These are phyloP conservation scores for Pseudozyma tsukubaensis DNA, from an alignment of 1,284 basidiomycete genomes.

Conservation along the genomic window DNA sequence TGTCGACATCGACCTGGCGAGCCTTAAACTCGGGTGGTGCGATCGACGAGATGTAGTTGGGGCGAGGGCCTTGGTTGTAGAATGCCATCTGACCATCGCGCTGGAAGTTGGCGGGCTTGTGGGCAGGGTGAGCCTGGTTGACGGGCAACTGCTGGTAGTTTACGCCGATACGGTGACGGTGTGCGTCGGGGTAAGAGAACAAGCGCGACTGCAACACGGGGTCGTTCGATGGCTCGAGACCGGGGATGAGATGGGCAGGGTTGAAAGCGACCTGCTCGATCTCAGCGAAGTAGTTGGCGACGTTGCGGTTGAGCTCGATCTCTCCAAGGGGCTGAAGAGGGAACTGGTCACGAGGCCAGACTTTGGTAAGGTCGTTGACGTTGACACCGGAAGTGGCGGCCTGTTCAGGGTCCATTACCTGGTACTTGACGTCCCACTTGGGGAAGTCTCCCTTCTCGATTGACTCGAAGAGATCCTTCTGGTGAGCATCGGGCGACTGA, in stretches of 20 bases:
- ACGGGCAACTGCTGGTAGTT: constrained; percentile 63
- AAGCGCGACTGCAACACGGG: constrained; percentile 63
- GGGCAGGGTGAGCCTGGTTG: constrained; percentile 40
- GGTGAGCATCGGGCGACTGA: constrained; percentile 49
- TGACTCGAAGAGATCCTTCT: constrained; percentile 60
- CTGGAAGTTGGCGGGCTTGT: constrained; percentile 52
- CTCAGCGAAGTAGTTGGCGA: constrained; percentile 63
- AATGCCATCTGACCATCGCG: constrained; percentile 54
- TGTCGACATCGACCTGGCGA: constrained; percentile 38
- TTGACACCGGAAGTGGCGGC: constrained; percentile 38
- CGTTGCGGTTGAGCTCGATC: constrained; percentile 58
- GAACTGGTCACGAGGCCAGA: constrained; percentile 53
- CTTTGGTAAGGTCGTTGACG: constrained; percentile 59
- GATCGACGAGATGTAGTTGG: constrained; percentile 51
- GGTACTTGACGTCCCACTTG: constrained; percentile 62
- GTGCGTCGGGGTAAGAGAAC: constrained; percentile 79
- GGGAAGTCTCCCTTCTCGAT: constrained; percentile 63
- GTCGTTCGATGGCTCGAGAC: constrained; percentile 59
- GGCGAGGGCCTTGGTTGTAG: constrained; percentile 56
- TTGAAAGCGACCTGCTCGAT: constrained; percentile 60
- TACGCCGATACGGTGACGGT: constrained; percentile 76
- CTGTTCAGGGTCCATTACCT: constrained; percentile 52
- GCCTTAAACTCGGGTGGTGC: constrained; percentile 41
- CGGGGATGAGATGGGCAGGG: constrained; percentile 55
- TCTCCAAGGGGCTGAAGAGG: constrained; percentile 56